Evolutionary conservation across 2,329 filamentous ascomycete genomes (phyloP).

Genomic region (Hypocrella siamensis): DNA sequence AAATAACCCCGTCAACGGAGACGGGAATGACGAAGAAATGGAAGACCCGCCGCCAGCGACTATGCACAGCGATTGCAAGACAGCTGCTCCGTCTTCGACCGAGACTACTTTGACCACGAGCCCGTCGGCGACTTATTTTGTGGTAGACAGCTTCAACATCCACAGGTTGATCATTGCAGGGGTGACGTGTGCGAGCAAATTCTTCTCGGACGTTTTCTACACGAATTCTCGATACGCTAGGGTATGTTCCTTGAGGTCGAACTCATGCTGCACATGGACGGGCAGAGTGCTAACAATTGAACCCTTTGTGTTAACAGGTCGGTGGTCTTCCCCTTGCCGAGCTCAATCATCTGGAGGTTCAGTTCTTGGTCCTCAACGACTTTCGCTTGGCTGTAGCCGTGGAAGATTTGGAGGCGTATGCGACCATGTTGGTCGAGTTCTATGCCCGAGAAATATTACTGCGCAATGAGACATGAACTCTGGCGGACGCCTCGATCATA

Average conservation of each 20-base stretch:
- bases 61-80: constrained; percentile 8
- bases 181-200: constrained; percentile 97
- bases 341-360: constrained; percentile 88
- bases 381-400: constrained; percentile 87
- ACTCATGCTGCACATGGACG: background rate
- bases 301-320: constrained; percentile 42
- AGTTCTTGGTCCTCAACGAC: constrained; percentile 91
- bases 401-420: constrained; percentile 92
- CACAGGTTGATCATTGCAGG: constrained; percentile 92
- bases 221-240: constrained; percentile 98
- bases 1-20: background rate
- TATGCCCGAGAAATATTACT: constrained; percentile 68
- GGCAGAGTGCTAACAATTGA: too few species aligned
- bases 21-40: constrained; percentile 14
- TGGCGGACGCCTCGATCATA: too few species aligned
- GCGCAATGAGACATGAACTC: too few species aligned
- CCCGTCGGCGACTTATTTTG: constrained; percentile 50
- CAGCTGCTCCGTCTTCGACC: background rate
- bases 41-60: constrained; percentile 13
- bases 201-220: constrained; percentile 98
- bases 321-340: constrained; percentile 83
- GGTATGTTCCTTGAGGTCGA: constrained; percentile 35
- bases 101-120: constrained; percentile 6
- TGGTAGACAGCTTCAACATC: constrained; percentile 98
- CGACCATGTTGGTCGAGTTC: constrained; percentile 96